These are phyloP conservation scores for Pseudogymnoascus sp. DNA, from an alignment of 2,329 filamentous ascomycete genomes.

Conservation along the genomic window DNA sequence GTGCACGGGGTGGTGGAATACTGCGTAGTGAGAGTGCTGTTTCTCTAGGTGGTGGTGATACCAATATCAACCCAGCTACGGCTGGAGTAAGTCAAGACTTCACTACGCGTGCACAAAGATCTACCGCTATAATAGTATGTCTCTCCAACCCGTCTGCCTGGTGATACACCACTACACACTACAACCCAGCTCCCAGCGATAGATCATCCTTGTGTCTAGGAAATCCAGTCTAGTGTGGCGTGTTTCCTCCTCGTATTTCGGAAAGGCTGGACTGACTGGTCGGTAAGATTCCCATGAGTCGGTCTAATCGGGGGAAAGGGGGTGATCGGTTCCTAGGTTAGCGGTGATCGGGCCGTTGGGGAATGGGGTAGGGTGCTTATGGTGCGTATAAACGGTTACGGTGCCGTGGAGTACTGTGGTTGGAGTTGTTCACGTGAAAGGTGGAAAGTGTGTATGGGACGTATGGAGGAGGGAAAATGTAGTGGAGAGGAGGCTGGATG, in stretches of 20 bases:
- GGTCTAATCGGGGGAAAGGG: neutral
- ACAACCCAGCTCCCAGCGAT: too few relatives aligned
- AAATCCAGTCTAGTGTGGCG: neutral
- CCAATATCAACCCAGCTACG: too few relatives aligned
- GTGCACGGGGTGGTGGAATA: too few relatives aligned
- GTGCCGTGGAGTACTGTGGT: neutral
- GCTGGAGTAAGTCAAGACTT: too few relatives aligned
- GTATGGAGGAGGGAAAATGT: neutral
- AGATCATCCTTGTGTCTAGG: neutral
- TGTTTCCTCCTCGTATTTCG: neutral
- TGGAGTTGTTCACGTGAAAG: neutral
- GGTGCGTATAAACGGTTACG: neutral
- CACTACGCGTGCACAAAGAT: too few relatives aligned
- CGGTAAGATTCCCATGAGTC: neutral
- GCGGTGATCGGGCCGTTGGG: neutral
- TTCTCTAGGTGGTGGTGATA: neutral
- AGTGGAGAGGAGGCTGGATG: neutral
- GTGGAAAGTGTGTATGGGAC: neutral
- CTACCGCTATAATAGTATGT: neutral
- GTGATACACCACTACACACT: neutral
- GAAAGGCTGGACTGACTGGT: neutral
- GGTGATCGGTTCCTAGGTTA: neutral
- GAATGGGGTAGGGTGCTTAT: neutral
- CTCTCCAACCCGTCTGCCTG: neutral
- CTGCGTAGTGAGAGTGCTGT: too few relatives aligned